Base-by-base conservation (phyloP, 31 red algal genomes). In the Endocladia muricata region DNA sequence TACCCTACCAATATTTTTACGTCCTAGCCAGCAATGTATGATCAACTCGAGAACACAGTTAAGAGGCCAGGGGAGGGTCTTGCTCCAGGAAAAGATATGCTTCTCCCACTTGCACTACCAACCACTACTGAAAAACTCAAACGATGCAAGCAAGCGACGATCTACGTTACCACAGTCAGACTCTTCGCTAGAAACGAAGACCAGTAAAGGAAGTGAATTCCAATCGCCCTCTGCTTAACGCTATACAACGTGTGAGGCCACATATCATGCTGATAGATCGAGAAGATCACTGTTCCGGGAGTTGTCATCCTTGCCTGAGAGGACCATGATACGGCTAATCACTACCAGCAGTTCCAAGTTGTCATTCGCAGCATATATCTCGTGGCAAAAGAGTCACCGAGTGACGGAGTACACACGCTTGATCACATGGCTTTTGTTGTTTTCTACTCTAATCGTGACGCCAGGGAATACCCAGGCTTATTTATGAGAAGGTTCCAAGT, bases 351-450 rank as follows among this genome's bases (percentile, higher is more conserved):
- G 23, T 23, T 23, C n/a, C 56, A 76, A 17, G 9, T 36, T 26
- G 44, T 76, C 13, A 21, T 59, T 39, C 30, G 60, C 36, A 76
- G 56, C 48, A 37, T 76, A 26, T 19, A 2, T 60, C 4, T 58
- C 4, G 72, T 76, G 4, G 47, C 72, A 47, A 76, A 36, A 60
- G 44, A 76, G 9, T 59, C 48, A 34, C 72, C 72, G 9, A 76
- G 51, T 22, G 72, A 59, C 60, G 47, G 47, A 31, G 60, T 76
- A 41, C 72, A 8, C 22, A 56, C 51, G 15, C 72, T 76, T 25
- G 5, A 59, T 26, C 47, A 76, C 32, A 76, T 59, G 72, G 60
- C 60, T 21, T 7, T 47, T 2, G 13, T 34, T 25, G 36, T 76
- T 6, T 76, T 38, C 41, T 28, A 3, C 30, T 76, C 51, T 30